Evolutionary conservation across 768 basidiomycete genomes (phyloP).

Genomic region (Pseudohyphozyma bogoriensis): DNA sequence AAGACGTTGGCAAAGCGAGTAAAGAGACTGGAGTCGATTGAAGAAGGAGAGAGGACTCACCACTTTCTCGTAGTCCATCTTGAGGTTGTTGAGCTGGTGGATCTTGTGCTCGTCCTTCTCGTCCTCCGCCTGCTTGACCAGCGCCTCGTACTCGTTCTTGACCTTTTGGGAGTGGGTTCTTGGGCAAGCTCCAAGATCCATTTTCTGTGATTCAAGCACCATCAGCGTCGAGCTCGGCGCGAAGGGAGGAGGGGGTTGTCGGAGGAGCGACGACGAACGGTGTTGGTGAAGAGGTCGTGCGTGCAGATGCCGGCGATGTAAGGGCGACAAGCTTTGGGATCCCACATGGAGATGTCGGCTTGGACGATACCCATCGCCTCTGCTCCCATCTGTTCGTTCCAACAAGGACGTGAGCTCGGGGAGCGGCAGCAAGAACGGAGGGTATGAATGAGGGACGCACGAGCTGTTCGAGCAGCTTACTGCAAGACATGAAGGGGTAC

Average conservation of each 20-base stretch:
- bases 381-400: conserved; percentile 90
- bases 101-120: conserved; percentile 57
- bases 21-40: not conserved
- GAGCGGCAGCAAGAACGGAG: not conserved
- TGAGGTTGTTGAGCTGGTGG: conserved; percentile 23
- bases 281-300: conserved; percentile 93
- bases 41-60: conserved; percentile 2
- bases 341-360: conserved; percentile 79
- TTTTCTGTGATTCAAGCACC: conserved; percentile 63
- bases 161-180: conserved; percentile 91
- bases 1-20: conserved; percentile 40
- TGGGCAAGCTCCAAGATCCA: conserved; percentile 96
- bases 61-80: conserved; percentile 22
- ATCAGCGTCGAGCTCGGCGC: too few relatives aligned
- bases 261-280: conserved; percentile 48
- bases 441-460: conserved; percentile 5
- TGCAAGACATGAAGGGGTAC: conserved; percentile 12
- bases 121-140: conserved; percentile 40
- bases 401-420: not conserved
- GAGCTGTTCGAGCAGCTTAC: conserved; percentile 26
- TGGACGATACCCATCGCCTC: conserved; percentile 97
- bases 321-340: conserved; percentile 97
- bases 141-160: conserved; percentile 77
- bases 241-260: not conserved
- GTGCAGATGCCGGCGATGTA: conserved; percentile 98